These are phyloP conservation scores for Rhizomucor miehei DNA, from an alignment of 371 early-diverging fungal genomes.

Conservation along the genomic window DNA sequence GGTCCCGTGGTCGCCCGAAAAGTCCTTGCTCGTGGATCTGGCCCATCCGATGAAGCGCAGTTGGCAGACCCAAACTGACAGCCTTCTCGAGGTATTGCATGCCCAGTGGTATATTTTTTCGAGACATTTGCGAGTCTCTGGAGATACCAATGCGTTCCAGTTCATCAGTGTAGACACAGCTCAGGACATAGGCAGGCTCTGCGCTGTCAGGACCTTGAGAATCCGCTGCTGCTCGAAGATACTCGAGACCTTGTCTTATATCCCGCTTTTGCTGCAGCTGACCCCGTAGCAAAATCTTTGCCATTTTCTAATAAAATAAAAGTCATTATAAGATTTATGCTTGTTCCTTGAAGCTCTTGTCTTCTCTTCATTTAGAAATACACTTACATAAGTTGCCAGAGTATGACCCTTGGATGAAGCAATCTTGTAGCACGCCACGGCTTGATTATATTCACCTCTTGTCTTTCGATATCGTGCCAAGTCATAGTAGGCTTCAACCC, in stretches of 20 bases:
- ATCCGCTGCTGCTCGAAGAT: slow-evolving; percentile 23
- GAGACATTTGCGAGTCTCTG: slow-evolving; percentile 10
- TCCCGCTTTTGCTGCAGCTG: slow-evolving; percentile 15
- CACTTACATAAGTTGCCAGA: slow-evolving; percentile 14
- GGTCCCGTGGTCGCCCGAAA: slow-evolving; percentile 11
- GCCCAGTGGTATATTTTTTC: slow-evolving; percentile 9
- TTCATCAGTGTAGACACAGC: slow-evolving; percentile 37
- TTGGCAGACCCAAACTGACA: slow-evolving; percentile 6
- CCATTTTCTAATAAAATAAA: slow-evolving; percentile 20
- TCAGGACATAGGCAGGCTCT: slow-evolving; percentile 35
- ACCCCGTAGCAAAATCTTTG: slow-evolving; percentile 17
- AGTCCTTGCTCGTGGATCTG: slow-evolving; percentile 16
- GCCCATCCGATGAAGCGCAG: slow-evolving; percentile 19
- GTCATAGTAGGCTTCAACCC: slow-evolving; percentile 17
- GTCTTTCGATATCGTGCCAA: slow-evolving; percentile 41
- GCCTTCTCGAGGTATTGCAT: slow-evolving; percentile 18
- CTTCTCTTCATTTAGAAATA: neutral
- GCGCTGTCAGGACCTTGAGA: slow-evolving; percentile 23
- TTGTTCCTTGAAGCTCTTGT: neutral
- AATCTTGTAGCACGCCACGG: slow-evolving; percentile 72
- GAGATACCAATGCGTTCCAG: slow-evolving; percentile 16
- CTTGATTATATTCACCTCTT: slow-evolving; percentile 59
- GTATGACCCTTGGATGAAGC: slow-evolving; percentile 66
- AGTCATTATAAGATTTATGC: neutral
- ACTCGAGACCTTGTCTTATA: slow-evolving; percentile 12